These are phyloP conservation scores for Colletotrichum destructivum DNA, from an alignment of 2,329 filamentous ascomycete genomes.

Conservation along the genomic window DNA sequence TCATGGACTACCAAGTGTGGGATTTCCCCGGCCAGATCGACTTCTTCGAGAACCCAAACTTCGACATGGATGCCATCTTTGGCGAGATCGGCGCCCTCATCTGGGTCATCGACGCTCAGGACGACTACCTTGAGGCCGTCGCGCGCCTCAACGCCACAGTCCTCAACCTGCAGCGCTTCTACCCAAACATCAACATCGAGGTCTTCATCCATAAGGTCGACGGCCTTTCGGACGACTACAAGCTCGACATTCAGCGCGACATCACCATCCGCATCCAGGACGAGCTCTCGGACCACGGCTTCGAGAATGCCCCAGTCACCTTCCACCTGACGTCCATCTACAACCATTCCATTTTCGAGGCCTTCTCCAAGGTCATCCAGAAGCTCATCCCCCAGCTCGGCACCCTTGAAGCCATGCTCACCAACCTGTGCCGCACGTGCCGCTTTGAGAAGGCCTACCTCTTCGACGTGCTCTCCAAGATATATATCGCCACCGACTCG, in stretches of 20 bases:
- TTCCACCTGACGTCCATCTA: constrained; percentile 99
- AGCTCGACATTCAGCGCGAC: constrained; percentile 95
- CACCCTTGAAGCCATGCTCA: constrained; percentile 93
- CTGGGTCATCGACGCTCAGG: constrained; percentile 98
- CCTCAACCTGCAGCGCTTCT: constrained; percentile 87
- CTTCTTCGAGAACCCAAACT: constrained; percentile 86
- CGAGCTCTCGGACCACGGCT: constrained; percentile 92
- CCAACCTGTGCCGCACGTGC: constrained; percentile 92
- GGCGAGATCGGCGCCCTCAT: constrained; percentile 94
- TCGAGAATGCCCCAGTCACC: constrained; percentile 93
- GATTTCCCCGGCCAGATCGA: constrained; percentile 97
- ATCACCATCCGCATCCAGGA: constrained; percentile 97
- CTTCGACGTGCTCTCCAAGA: constrained; percentile 97
- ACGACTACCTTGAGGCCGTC: constrained; percentile 96
- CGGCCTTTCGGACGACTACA: constrained; percentile 96
- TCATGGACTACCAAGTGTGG: constrained; percentile 99
- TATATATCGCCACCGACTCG: constrained; percentile 97
- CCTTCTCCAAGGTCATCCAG: constrained; percentile 98
- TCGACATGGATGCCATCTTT: constrained; percentile 95
- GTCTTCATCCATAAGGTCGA: constrained; percentile 99
- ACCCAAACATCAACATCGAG: constrained; percentile 95
- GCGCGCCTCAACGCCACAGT: constrained; percentile 90
- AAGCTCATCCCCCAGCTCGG: constrained; percentile 95
- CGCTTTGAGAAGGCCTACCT: constrained; percentile 98
- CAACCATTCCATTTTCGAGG: constrained; percentile 98